phyloP scores from a whole-genome alignment of 192 early-diverging fungal species.

The Dissophora ornata region DNA sequence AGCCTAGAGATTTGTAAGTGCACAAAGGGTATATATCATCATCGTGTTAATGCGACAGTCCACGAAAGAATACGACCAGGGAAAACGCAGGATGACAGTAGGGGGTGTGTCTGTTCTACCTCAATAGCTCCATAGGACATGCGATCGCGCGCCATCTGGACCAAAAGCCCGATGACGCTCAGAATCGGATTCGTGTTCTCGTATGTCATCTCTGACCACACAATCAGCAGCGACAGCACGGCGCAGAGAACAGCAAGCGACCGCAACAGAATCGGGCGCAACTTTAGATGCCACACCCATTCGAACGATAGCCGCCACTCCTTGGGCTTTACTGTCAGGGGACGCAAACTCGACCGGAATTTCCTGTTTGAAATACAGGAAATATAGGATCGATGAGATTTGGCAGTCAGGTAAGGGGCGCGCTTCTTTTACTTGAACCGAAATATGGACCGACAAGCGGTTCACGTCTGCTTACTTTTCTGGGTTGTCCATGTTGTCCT shows the following conservation, averaged over 20 bases:
- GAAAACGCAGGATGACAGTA: no score
- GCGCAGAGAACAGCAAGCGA: conserved; percentile 69
- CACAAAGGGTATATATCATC: no score
- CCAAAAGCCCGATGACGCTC: conserved; percentile 79
- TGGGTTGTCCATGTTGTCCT: conserved; percentile 72
- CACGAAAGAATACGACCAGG: no score
- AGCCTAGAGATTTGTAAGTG: conserved; percentile 57
- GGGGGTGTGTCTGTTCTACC: no score
- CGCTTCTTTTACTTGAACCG: no score
- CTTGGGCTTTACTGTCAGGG: conserved; percentile 58
- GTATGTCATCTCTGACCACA: conserved; percentile 97
- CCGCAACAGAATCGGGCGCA: conserved; percentile 75
- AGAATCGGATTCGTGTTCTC: conserved; percentile 73
- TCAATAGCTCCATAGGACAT: conserved; percentile 73
- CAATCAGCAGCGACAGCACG: conserved; percentile 71
- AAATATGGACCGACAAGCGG: no score
- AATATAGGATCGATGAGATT: background rate
- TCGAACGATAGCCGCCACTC: conserved; percentile 56
- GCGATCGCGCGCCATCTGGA: conserved; percentile 54
- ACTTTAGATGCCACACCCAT: conserved; percentile 88
- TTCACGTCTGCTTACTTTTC: conserved; percentile 72
- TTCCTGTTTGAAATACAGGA: conserved; percentile 46
- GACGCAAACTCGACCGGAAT: conserved; percentile 66
- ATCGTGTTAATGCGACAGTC: no score
- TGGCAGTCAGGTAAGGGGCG: background rate